These are phyloP conservation scores for Saccharomycopsis hybrid DNA, from an alignment of 1,139 yeast species.

Conservation along the genomic window DNA sequence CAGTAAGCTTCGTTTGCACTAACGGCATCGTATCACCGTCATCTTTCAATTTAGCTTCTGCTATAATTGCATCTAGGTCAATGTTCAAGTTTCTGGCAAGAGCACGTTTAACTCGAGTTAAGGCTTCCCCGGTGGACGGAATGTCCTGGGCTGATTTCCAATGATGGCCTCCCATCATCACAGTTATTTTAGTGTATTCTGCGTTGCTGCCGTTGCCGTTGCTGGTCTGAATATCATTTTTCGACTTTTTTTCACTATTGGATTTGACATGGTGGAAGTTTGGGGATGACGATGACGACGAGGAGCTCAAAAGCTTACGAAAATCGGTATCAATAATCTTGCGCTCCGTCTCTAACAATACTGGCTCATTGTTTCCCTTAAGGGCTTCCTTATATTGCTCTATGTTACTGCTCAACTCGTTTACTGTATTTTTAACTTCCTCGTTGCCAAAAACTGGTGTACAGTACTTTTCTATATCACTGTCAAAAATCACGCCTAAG, in stretches of 20 bases:
- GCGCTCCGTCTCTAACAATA: neutral
- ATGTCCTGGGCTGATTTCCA: conserved; percentile 33
- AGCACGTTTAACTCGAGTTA: conserved; percentile 40
- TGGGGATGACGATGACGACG: no score
- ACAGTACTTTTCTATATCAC: conserved; percentile 58
- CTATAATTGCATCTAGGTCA: conserved; percentile 33
- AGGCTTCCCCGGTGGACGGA: conserved; percentile 41
- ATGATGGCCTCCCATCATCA: conserved; percentile 87
- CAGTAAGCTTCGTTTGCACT: conserved; percentile 31
- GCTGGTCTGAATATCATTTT: conserved; percentile 30
- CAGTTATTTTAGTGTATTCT: conserved; percentile 70
- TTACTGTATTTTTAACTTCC: neutral
- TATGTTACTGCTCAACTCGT: neutral
- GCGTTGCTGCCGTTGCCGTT: no score
- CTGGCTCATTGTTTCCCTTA: neutral
- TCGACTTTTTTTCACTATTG: conserved; percentile 21
- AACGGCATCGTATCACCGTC: conserved; percentile 23
- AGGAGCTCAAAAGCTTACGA: neutral
- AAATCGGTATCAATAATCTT: neutral
- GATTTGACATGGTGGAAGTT: conserved; percentile 11
- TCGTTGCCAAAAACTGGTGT: conserved; percentile 11
- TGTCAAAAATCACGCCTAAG: conserved; percentile 86
- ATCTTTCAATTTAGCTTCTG: no score
- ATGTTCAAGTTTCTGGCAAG: conserved; percentile 46
- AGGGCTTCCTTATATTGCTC: neutral